Evolutionary conservation across 139 green algal species (phyloP).

Genomic region (Chlamydomonas schloesseri): DNA sequence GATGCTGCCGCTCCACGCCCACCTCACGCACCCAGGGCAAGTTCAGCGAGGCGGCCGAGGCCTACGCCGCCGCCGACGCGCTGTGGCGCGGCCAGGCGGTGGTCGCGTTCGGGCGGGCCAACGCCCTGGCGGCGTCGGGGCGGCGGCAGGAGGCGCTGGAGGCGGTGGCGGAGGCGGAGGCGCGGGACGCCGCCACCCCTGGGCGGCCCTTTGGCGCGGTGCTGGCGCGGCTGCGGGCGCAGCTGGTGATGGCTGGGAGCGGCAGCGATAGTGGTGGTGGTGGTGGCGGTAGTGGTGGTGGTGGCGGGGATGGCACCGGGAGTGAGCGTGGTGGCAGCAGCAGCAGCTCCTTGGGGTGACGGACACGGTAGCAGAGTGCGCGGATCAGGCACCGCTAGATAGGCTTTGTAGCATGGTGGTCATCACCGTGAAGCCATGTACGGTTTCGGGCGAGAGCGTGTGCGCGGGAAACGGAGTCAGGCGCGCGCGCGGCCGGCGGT

Average conservation of each 20-base stretch:
- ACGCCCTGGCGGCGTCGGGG: constrained; percentile 43
- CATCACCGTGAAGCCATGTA: too few relatives aligned
- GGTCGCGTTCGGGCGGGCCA: constrained; percentile 11
- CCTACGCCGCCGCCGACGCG: constrained; percentile 40
- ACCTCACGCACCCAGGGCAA: too few relatives aligned
- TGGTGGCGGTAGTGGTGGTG: not conserved
- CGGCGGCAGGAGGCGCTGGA: constrained; percentile 42
- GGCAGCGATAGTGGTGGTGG: not conserved
- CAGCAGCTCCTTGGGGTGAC: too few relatives aligned
- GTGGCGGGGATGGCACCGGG: not conserved
- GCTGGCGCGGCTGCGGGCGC: not conserved
- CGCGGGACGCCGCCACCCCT: not conserved
- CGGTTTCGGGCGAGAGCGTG: too few relatives aligned
- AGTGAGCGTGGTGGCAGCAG: too few relatives aligned
- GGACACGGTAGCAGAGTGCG: too few relatives aligned
- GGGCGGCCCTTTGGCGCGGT: constrained; percentile 6
- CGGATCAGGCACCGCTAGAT: too few relatives aligned
- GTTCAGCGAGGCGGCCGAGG: constrained; percentile 36
- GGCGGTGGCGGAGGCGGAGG: constrained; percentile 43
- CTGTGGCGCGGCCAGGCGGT: constrained; percentile 45
- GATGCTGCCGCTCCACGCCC: too few relatives aligned
- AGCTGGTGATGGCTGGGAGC: not conserved
- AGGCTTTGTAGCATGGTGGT: too few relatives aligned
- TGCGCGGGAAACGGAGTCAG: too few relatives aligned
- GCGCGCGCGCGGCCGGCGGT: too few relatives aligned